These are phyloP conservation scores for Limnomonas spitsbergensis DNA, from an alignment of 139 green algal genomes.

Conservation along the genomic window DNA sequence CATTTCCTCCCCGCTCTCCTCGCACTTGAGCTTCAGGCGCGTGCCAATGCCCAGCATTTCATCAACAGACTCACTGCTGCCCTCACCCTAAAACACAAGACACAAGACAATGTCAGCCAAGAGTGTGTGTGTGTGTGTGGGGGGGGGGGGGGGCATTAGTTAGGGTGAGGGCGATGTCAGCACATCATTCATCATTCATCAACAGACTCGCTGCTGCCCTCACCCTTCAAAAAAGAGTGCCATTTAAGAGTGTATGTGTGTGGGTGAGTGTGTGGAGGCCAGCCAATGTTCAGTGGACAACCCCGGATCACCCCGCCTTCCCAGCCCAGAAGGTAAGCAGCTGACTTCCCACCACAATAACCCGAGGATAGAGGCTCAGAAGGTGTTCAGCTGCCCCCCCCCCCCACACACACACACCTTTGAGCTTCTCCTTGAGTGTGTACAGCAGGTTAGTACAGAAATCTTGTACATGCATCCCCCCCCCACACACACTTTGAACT, in stretches of 20 bases:
- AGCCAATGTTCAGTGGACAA: too few relatives aligned
- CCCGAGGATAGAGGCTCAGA: not conserved
- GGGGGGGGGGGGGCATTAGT: not conserved
- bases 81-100: too few relatives aligned
- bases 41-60: slow-evolving; percentile 84
- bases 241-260: not conserved
- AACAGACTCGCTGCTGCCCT: not conserved
- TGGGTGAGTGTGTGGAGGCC: too few relatives aligned
- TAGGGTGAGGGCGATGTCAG: not conserved
- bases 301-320: too few relatives aligned
- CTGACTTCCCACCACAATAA: not conserved
- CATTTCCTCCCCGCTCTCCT: slow-evolving; percentile 76
- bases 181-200: not conserved
- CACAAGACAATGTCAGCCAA: slow-evolving; percentile 2
- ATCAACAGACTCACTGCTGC: too few relatives aligned
- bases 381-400: not conserved
- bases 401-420: slow-evolving; percentile 56
- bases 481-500: too few relatives aligned
- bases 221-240: not conserved
- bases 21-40: slow-evolving; percentile 68
- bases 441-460: slow-evolving; percentile 90
- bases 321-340: not conserved
- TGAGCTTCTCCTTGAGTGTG: slow-evolving; percentile 65
- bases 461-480: slow-evolving; percentile 99
- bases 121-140: not conserved